These are phyloP conservation scores for Elaeagnus macrophylla DNA, from an alignment of 306 rosid genomes.

Conservation along the genomic window DNA sequence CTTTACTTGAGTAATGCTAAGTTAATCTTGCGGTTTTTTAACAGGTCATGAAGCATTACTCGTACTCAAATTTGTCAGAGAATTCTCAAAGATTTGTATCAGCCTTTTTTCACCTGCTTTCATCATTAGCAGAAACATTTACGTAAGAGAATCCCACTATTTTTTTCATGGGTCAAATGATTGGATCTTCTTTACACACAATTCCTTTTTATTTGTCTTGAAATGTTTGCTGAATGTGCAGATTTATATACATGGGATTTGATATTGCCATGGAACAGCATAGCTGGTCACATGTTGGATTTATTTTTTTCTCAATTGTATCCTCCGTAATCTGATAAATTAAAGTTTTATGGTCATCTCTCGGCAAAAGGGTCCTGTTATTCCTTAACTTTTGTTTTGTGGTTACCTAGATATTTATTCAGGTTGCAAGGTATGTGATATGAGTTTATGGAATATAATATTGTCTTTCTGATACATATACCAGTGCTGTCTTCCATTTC, in stretches of 20 bases:
- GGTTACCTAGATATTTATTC: conserved; percentile 65
- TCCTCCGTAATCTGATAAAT: conserved; percentile 38
- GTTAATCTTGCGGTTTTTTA: conserved; percentile 19
- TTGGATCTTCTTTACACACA: conserved; percentile 13
- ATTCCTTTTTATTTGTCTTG: conserved; percentile 9
- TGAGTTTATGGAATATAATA: conserved; percentile 14
- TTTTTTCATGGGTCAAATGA: conserved; percentile 11
- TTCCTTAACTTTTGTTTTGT: conserved; percentile 39
- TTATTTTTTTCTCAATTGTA: conserved; percentile 97
- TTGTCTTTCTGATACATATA: conserved; percentile 4
- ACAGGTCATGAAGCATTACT: conserved; percentile 98
- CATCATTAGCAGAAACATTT: conserved; percentile 95
- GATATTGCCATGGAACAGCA: conserved; percentile 98
- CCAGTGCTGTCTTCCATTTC: background rate
- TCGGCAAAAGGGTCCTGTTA: conserved; percentile 13
- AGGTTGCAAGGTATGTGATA: conserved; percentile 72
- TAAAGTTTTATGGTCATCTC: conserved; percentile 14
- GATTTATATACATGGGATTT: conserved; percentile 98
- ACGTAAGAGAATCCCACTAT: conserved; percentile 47
- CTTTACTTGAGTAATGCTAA: conserved; percentile 13
- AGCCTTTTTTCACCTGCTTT: conserved; percentile 87
- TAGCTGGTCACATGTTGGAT: conserved; percentile 98
- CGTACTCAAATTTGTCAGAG: conserved; percentile 81
- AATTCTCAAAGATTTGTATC: conserved; percentile 86
- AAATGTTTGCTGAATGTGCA: conserved; percentile 29